These are phyloP conservation scores for Lichtheimia hyalospora DNA, from an alignment of 371 early-diverging fungal species.

Conservation along the genomic window DNA sequence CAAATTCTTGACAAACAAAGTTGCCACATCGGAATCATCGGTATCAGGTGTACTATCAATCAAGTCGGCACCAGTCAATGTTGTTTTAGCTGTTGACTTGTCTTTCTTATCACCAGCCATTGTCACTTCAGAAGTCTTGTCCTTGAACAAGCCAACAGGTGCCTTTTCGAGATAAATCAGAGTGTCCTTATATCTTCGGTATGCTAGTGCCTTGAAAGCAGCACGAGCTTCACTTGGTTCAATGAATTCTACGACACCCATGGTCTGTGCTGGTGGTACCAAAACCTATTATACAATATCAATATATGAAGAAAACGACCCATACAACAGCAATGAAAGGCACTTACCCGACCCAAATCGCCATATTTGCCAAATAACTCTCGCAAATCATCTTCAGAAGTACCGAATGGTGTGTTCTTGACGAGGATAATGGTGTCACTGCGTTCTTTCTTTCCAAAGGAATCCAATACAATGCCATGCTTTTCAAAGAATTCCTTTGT, in stretches of 20 bases:
- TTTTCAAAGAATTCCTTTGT: conserved; percentile 89
- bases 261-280: conserved; percentile 92
- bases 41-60: conserved; percentile 39
- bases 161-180: conserved; percentile 95
- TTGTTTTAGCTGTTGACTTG: conserved; percentile 29
- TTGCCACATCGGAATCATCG: conserved; percentile 58
- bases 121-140: conserved; percentile 17
- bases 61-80: conserved; percentile 40
- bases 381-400: conserved; percentile 78
- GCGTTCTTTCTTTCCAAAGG: conserved; percentile 75
- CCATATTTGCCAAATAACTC: conserved; percentile 86
- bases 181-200: conserved; percentile 85
- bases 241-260: conserved; percentile 93
- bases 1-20: conserved; percentile 93
- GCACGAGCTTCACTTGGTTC: conserved; percentile 87
- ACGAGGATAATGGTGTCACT: conserved; percentile 91
- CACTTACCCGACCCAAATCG: conserved; percentile 78
- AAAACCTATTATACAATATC: conserved; percentile 38
- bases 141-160: conserved; percentile 79
- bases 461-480: conserved; percentile 79
- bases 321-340: neutral
- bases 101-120: conserved; percentile 11
- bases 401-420: conserved; percentile 90
- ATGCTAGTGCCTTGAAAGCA: conserved; percentile 90
- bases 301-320: conserved; percentile 8